Evolutionary conservation across 1,284 basidiomycete genomes (phyloP).

Genomic region (Rhodotorula sp.): DNA sequence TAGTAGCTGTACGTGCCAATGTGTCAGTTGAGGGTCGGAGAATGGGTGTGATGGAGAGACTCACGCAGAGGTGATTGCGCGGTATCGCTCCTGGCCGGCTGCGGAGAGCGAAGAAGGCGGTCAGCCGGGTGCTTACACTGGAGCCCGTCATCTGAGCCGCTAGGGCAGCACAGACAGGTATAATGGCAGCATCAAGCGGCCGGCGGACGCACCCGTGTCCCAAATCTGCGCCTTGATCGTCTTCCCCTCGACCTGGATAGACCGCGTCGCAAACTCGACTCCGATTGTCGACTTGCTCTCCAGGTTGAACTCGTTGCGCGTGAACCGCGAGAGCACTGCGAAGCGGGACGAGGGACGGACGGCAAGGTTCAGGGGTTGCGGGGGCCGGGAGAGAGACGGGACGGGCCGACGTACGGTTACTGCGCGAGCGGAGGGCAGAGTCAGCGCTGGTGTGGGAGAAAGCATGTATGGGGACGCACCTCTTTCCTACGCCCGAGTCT

Average conservation of each 20-base stretch:
- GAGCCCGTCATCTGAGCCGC: neutral
- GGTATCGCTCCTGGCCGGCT: constrained; percentile 98
- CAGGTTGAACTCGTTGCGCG: constrained; percentile 97
- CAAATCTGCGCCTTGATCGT: constrained; percentile 99
- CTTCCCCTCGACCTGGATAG: constrained; percentile 92
- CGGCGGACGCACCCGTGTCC: constrained; percentile 76
- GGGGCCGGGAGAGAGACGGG: neutral
- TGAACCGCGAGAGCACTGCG: constrained; percentile 78
- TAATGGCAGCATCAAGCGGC: neutral
- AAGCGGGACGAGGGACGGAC: neutral
- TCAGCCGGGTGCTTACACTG: neutral
- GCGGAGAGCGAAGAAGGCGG: neutral
- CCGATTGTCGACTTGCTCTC: constrained; percentile 98
- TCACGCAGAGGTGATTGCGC: constrained; percentile 95
- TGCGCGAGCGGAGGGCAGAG: constrained; percentile 27
- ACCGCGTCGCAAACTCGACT: constrained; percentile 97
- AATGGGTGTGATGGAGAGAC: constrained; percentile 45
- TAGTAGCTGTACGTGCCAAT: constrained; percentile 71
- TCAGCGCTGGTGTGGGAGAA: neutral
- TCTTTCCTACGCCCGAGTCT: constrained; percentile 98
- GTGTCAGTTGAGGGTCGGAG: neutral
- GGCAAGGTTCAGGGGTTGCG: neutral
- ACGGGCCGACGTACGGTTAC: constrained; percentile 50
- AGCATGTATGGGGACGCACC: constrained; percentile 49
- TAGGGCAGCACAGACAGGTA: neutral